Evolutionary conservation across 2,329 filamentous ascomycete genomes (phyloP), one percentile per base, ranked within the genome.

Genomic region (Penicillium nordicum): DNA sequence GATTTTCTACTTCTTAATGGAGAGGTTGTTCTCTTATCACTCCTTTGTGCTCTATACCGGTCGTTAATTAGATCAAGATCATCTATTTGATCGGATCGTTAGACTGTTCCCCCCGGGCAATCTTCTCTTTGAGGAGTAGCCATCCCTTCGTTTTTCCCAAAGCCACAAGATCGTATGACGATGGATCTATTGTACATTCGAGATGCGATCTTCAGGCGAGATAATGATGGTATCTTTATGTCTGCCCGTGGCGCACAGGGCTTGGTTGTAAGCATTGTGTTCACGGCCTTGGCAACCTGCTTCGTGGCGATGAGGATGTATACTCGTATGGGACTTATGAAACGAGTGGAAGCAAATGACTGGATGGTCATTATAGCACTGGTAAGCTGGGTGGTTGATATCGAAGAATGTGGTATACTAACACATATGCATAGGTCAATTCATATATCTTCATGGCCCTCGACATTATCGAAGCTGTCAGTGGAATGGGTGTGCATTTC

Each of bases 401-500:
- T 23, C 18, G 5, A 25, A 41, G 6, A 37, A n/a, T 4, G 12
- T 3, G 14, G 16, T 9, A 29, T 23, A 18, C 54, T 55, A 16
- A 63, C 42, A 16, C 18, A 11, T 14, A 23, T 12, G 5, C 7
- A 34, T 34, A 74, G 71, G 27, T 66, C 7, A 67, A 72, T 29
- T 72, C 72, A 4, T 70, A 66, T 48, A 56, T 71, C 18, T 73
- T 72, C 53, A 72, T 74, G 69, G 67, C 56, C 1, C 62, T 73
- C n/a, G 69, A 69, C 42, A 67, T 73, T 16, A 63, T 70, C 43
- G 72, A 73, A 56, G 64, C 67, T 7, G 57, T 67, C 3, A 71
- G 69, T 48, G 72, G 72, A 4, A 73, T 75, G 66, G 72, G 72
- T 4, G 68, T 69, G 67, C 72, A 72, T 53, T 36, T 63, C 1